Conservation (phyloP, 2,329 filamentous ascomycete genomes). For the Lachnellula cervina region DNA sequence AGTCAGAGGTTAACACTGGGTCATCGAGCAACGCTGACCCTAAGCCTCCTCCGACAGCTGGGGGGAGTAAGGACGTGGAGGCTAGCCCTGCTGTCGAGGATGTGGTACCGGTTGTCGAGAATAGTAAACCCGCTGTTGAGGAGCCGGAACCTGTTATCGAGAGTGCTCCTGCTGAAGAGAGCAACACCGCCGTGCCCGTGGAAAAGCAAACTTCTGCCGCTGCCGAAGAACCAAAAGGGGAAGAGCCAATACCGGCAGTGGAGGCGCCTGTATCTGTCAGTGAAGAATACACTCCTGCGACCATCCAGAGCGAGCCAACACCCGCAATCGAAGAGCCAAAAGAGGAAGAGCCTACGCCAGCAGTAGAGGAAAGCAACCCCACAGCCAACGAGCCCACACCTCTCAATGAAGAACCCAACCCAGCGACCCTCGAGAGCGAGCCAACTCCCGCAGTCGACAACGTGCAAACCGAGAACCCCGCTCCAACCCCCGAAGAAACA, state of each 20-base stretch:
- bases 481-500: not conserved
- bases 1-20: not conserved
- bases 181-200: not conserved
- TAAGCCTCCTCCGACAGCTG: not conserved
- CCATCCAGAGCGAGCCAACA: not conserved
- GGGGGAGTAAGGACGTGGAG: constrained; percentile 1
- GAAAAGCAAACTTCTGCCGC: not conserved
- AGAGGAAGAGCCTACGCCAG: not conserved
- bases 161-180: not conserved
- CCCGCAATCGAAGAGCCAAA: not conserved
- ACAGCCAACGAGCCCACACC: not conserved
- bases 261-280: not conserved
- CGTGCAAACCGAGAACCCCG: not conserved
- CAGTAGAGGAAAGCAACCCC: not conserved
- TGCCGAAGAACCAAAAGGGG: not conserved
- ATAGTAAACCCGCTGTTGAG: not conserved
- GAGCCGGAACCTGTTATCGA: not conserved
- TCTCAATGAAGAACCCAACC: not conserved
- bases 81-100: not conserved
- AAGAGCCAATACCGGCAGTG: not conserved
- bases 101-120: not conserved
- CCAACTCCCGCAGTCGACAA: too few species aligned
- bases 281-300: not conserved
- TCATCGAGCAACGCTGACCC: not conserved
- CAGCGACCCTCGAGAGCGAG: too few species aligned